Percentiles rank a stretch among this genome's conserved stretches.
These are phyloP conservation scores for Ceratobasidium sp. DNA, from an alignment of 1,284 basidiomycete genomes.

Conservation along the genomic window DNA sequence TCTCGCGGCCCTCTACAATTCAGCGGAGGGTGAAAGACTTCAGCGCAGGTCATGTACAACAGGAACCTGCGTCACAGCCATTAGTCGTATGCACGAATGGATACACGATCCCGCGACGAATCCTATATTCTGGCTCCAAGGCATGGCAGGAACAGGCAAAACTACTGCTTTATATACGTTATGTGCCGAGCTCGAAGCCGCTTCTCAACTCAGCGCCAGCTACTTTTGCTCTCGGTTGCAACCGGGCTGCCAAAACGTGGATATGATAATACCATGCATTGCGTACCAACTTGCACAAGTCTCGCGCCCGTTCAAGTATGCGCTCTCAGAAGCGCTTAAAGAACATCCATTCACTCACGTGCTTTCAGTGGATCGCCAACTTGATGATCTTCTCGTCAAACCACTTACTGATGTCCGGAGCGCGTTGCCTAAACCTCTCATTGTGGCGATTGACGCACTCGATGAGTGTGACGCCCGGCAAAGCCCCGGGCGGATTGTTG, in stretches of 20 bases:
- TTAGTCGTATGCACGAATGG: constrained; percentile 41
- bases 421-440: too few species aligned
- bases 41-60: too few species aligned
- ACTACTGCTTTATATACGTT: constrained; percentile 44
- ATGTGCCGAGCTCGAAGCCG: constrained; percentile 36
- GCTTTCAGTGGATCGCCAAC: too few species aligned
- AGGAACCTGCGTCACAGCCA: too few species aligned
- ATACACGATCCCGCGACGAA: constrained; percentile 14
- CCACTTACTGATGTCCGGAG: too few species aligned
- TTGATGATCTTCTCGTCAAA: too few species aligned
- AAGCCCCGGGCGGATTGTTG: too few species aligned
- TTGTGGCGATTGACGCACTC: too few species aligned
- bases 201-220: constrained; percentile 42
- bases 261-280: neutral
- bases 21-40: too few species aligned
- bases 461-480: too few species aligned
- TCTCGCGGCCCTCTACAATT: too few species aligned
- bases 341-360: neutral
- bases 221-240: constrained; percentile 44
- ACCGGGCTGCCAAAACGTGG: neutral
- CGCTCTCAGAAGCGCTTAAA: neutral
- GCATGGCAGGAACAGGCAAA: constrained; percentile 47
- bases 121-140: constrained; percentile 47
- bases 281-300: neutral
- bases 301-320: neutral